phyloP scores from a whole-genome alignment of 768 basidiomycete genomes.

The Cubamyces lactineus region DNA sequence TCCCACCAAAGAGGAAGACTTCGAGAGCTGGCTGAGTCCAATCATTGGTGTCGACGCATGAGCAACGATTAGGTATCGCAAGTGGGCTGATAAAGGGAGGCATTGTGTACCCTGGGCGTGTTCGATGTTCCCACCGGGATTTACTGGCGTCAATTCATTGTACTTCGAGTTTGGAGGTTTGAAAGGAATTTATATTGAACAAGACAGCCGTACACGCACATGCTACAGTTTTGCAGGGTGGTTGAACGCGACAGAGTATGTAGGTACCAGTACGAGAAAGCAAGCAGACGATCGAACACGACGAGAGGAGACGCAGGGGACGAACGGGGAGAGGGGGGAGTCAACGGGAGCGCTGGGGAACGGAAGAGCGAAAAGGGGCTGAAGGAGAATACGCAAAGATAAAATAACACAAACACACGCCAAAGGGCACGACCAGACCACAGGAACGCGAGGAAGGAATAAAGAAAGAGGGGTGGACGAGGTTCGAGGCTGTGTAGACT shows the following conservation, averaged over 20 bases:
- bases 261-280: slow-evolving; percentile 29
- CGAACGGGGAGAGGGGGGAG: background rate
- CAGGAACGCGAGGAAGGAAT: slow-evolving; percentile 9
- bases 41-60: slow-evolving; percentile 29
- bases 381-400: slow-evolving; percentile 8
- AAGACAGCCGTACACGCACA: slow-evolving; percentile 44
- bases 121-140: too few species aligned
- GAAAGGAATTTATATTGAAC: slow-evolving; percentile 33
- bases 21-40: slow-evolving; percentile 46
- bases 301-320: slow-evolving; percentile 13
- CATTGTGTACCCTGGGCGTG: too few species aligned
- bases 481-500: slow-evolving; percentile 13
- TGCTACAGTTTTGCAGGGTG: slow-evolving; percentile 43
- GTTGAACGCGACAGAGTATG: slow-evolving; percentile 32
- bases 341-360: slow-evolving; percentile 5
- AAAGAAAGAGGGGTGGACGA: slow-evolving; percentile 15
- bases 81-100: too few species aligned
- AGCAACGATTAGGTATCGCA: background rate
- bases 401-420: slow-evolving; percentile 23
- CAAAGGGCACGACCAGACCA: slow-evolving; percentile 7
- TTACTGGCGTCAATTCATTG: too few species aligned
- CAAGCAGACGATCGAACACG: slow-evolving; percentile 28
- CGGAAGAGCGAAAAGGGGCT: background rate
- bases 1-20: slow-evolving; percentile 43
- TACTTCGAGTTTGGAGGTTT: slow-evolving; percentile 5